Base-by-base conservation (phyloP, 1,139 yeast genomes). In the Scheffersomyces segobiensis region DNA sequence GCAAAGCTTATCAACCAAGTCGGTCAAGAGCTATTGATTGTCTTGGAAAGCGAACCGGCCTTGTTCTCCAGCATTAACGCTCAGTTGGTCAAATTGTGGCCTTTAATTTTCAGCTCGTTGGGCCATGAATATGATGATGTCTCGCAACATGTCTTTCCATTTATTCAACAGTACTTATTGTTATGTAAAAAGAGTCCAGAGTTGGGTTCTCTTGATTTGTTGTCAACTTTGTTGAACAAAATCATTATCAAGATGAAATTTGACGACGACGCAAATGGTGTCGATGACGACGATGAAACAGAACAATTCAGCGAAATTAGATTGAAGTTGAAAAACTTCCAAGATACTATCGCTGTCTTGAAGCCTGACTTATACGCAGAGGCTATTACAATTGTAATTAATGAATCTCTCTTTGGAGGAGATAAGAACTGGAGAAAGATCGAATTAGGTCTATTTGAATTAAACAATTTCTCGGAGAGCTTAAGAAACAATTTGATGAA, bases 101-200 rank as follows among this genome's bases (percentile, higher is more conserved):
- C 98, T 21, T 79, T 87, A 46, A 79, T 91, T 14, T 80, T 93
- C 58, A 83, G 82, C 59, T 91, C 89, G 62, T 81, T 95, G 67
- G 79, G 85, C 50, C 90, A 91, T 66, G 97, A 90, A 62, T 93
- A 89, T 69, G 98, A 95, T 71, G 98, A 96, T 62, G 89, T 95
- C 14, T 86, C 97, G 1, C 82, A 83, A 55, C 96, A 91, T 69
- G 89, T 92, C 2, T 89, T 93, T 68, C 89, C 96, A 6, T 90
- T 92, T 66, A 78, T 95, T 55, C 86, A 90, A 54, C 90, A 87
- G 58, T 93, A 88, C 68, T 77, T 95, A 60, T 77, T 90, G 18
- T 81, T 87, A 54, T 76, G 93, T 64, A 91, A 95, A 67, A 90
- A 88, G 63, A 80, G 80, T 57, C 63, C 71, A 56, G 65, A 69